Evolutionary conservation across 2,329 filamentous ascomycete genomes (phyloP).

Genomic region (Aspergillus sp.): DNA sequence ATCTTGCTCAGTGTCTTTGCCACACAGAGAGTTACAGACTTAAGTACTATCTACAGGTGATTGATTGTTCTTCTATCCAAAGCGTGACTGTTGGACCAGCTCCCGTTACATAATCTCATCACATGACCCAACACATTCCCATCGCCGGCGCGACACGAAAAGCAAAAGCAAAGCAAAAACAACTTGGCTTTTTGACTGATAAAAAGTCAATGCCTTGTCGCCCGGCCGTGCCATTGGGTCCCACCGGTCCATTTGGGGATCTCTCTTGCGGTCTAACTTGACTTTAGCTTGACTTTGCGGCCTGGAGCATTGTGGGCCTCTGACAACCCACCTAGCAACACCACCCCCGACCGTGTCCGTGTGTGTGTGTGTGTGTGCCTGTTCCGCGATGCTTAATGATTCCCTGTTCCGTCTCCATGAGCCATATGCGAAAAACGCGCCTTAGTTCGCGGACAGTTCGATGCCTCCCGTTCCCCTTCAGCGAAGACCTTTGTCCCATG

Average conservation of each 20-base stretch:
- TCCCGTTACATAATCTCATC: slow-evolving; percentile 23
- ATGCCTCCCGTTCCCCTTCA: slow-evolving; percentile 52
- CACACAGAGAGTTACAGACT: too few species aligned
- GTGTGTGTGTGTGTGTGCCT: too few species aligned
- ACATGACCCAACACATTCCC: slow-evolving; percentile 15
- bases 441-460: slow-evolving; percentile 50
- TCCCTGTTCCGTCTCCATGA: slow-evolving; percentile 44
- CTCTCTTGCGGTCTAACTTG: slow-evolving; percentile 3
- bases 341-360: slow-evolving; percentile 22
- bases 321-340: not conserved
- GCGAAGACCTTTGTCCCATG: slow-evolving; percentile 44
- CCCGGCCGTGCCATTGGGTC: slow-evolving; percentile 12
- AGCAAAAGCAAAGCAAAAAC: slow-evolving; percentile 1
- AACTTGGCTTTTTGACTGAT: not conserved
- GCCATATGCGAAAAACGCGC: slow-evolving; percentile 46
- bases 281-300: slow-evolving; percentile 1
- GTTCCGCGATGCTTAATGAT: slow-evolving; percentile 40
- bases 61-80: too few species aligned
- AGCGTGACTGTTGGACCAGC: too few species aligned
- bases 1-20: slow-evolving; percentile 32
- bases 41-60: too few species aligned
- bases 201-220: slow-evolving; percentile 7
- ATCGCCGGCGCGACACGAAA: slow-evolving; percentile 23
- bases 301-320: slow-evolving; percentile 10
- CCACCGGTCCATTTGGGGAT: slow-evolving; percentile 9